Evolutionary conservation across 108 stramenopile species (phyloP).

Genomic region (Parmales sp.): DNA sequence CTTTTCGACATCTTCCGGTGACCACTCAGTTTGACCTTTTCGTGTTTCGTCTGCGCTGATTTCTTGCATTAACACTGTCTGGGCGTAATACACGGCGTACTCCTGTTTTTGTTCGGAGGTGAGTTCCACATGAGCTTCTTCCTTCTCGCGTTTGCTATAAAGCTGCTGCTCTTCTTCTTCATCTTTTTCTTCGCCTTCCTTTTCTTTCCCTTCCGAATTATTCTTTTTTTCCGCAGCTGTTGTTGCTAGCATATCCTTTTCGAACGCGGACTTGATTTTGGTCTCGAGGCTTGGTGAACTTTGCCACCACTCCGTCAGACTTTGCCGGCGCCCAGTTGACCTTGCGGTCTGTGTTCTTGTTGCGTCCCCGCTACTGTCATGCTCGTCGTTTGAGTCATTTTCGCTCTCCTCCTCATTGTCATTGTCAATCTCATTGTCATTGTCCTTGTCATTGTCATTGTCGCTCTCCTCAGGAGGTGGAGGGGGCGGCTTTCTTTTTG

Average conservation of each 20-base stretch:
- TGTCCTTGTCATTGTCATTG: neutral
- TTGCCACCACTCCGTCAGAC: neutral
- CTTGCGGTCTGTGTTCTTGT: neutral
- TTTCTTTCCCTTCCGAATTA: conserved; percentile 5
- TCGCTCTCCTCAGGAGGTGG: neutral
- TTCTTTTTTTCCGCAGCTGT: neutral
- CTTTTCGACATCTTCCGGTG: neutral
- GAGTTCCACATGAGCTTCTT: neutral
- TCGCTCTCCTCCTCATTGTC: neutral
- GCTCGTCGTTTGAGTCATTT: neutral
- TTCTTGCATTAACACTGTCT: too few species aligned
- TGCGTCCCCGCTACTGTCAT: neutral
- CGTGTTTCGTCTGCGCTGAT: too few species aligned
- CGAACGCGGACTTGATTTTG: neutral
- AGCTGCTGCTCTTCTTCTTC: neutral
- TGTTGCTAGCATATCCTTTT: neutral
- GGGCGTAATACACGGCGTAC: neutral
- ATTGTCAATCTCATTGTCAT: neutral
- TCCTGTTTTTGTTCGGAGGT: neutral
- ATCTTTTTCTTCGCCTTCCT: neutral
- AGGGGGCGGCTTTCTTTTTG: neutral
- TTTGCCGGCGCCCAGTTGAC: neutral
- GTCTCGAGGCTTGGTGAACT: neutral
- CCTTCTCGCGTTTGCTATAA: neutral
- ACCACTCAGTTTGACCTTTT: too few species aligned